These are phyloP conservation scores for Ustilago nuda DNA, from an alignment of 1,284 basidiomycete genomes.

Conservation along the genomic window DNA sequence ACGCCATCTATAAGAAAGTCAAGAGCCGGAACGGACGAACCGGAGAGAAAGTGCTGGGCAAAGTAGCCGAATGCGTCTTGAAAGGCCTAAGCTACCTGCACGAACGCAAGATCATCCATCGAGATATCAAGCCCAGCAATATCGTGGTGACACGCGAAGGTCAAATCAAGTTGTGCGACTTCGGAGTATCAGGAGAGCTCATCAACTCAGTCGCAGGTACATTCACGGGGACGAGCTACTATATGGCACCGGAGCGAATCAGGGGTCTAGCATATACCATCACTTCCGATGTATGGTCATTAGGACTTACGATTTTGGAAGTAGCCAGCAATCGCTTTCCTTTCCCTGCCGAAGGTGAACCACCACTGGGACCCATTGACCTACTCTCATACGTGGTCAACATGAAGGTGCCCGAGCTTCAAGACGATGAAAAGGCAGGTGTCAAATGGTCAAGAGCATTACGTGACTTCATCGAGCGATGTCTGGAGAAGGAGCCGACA, in stretches of 20 bases:
- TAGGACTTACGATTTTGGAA: constrained; percentile 91
- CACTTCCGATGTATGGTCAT: constrained; percentile 97
- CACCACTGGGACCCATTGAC: constrained; percentile 82
- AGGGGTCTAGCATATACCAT: constrained; percentile 89
- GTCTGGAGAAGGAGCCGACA: constrained; percentile 75
- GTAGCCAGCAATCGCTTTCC: constrained; percentile 94
- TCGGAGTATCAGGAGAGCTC: constrained; percentile 95
- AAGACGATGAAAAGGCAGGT: constrained; percentile 72
- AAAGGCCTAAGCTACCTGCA: constrained; percentile 94
- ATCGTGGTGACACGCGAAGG: constrained; percentile 88
- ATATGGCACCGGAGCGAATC: constrained; percentile 98
- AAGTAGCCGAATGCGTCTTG: constrained; percentile 90
- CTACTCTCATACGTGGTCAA: constrained; percentile 90
- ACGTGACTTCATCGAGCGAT: constrained; percentile 90
- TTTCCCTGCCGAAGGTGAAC: constrained; percentile 83
- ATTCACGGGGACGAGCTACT: constrained; percentile 95
- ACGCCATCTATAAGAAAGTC: constrained; percentile 86
- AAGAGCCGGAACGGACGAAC: constrained; percentile 81
- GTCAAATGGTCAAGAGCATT: constrained; percentile 83
- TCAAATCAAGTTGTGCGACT: constrained; percentile 91
- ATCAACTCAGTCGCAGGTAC: constrained; percentile 91
- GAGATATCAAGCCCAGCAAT: constrained; percentile 98
- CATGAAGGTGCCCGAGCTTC: constrained; percentile 84
- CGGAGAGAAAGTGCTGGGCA: constrained; percentile 89
- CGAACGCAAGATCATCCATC: constrained; percentile 88